Conservation (phyloP, 2,329 filamentous ascomycete genomes). For the Sporothrix inflata region DNA sequence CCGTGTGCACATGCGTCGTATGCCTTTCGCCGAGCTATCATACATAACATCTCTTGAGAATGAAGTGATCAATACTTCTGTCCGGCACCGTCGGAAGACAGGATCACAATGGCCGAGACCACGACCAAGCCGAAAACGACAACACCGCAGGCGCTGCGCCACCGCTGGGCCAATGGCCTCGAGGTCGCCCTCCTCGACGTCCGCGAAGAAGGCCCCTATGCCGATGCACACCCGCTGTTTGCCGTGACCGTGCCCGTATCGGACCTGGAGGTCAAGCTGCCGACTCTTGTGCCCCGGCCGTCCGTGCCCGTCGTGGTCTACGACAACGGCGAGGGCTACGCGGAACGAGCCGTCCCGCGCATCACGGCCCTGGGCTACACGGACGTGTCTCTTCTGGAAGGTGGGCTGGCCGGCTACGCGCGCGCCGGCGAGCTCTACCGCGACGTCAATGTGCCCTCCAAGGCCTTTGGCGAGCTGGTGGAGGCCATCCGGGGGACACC, state of each 20-base stretch:
- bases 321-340: slow-evolving; percentile 27
- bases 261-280: slow-evolving; percentile 22
- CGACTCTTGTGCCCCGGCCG: slow-evolving; percentile 19
- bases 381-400: background rate
- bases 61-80: background rate
- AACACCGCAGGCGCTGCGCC: slow-evolving; percentile 20
- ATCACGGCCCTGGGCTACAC: slow-evolving; percentile 21
- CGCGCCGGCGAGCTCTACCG: slow-evolving; percentile 26
- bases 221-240: slow-evolving; percentile 25
- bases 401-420: slow-evolving; percentile 22
- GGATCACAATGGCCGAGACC: background rate
- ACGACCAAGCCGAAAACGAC: no score
- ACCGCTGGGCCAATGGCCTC: slow-evolving; percentile 20
- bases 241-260: slow-evolving; percentile 26
- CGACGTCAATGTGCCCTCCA: slow-evolving; percentile 29
- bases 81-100: no score
- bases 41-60: background rate
- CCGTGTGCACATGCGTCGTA: background rate
- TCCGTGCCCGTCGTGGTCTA: slow-evolving; percentile 22
- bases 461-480: slow-evolving; percentile 29
- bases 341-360: slow-evolving; percentile 14
- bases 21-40: background rate
- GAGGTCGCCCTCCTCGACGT: slow-evolving; percentile 28
- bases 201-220: slow-evolving; percentile 28
- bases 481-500: slow-evolving; percentile 26